Conservation (phyloP, 495 filamentous ascomycete species). For the Penicillium lividum region DNA sequence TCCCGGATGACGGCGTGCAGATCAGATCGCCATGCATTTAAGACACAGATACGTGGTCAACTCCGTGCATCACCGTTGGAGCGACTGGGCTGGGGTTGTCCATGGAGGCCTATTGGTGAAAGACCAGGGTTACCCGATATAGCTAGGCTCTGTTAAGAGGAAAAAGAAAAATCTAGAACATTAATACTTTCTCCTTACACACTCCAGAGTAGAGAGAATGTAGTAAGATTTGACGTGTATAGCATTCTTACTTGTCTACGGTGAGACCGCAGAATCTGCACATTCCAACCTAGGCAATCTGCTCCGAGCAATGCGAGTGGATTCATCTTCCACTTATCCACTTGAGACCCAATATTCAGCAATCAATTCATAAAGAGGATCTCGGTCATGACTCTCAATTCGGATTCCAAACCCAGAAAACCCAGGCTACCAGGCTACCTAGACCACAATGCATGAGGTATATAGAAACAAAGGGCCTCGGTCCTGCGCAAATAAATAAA, state of each 20-base stretch:
- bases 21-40: slow-evolving; percentile 41
- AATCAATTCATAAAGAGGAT: slow-evolving; percentile 7
- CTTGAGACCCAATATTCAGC: slow-evolving; percentile 16
- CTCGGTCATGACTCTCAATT: slow-evolving; percentile 25
- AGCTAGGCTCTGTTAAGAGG: background rate
- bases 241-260: background rate
- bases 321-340: background rate
- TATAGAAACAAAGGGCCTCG: slow-evolving; percentile 6
- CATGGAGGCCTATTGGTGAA: slow-evolving; percentile 1
- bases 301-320: slow-evolving; percentile 6
- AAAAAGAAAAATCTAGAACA: background rate
- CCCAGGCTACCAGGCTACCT: background rate
- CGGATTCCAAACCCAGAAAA: background rate
- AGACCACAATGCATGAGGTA: background rate
- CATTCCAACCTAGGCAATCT: slow-evolving; percentile 20
- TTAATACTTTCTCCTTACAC: no score
- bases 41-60: slow-evolving; percentile 35
- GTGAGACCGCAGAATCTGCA: slow-evolving; percentile 18
- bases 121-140: slow-evolving; percentile 12
- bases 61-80: slow-evolving; percentile 29
- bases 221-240: no score
- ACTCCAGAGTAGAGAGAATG: no score
- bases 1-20: slow-evolving; percentile 38
- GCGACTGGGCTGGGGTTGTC: slow-evolving; percentile 10
- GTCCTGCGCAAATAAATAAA: slow-evolving; percentile 18